These are phyloP conservation scores for Aspergillus indologenus DNA, from an alignment of 495 filamentous ascomycete species.

Conservation along the genomic window DNA sequence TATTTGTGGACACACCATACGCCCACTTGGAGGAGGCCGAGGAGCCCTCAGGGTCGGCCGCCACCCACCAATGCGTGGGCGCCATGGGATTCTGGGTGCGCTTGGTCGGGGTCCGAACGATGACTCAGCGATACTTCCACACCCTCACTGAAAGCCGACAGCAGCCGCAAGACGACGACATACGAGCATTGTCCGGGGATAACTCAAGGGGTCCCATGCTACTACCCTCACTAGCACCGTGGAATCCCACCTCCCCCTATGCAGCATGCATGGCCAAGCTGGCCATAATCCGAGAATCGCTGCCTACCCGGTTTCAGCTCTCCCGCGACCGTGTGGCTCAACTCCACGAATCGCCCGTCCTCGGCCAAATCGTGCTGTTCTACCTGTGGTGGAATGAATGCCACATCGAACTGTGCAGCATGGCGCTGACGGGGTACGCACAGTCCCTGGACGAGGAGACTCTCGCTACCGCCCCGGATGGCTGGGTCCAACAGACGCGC, in stretches of 20 bases:
- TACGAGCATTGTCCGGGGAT: no score
- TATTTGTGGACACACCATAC: not conserved
- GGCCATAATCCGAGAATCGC: not conserved
- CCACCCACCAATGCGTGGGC: not conserved
- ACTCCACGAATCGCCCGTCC: not conserved
- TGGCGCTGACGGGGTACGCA: not conserved
- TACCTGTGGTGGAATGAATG: conserved; percentile 1
- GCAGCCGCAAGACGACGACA: no score
- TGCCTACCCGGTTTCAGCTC: not conserved
- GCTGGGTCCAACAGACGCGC: not conserved
- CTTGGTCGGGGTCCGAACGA: not conserved
- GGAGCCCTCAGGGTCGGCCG: no score
- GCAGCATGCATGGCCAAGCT: not conserved
- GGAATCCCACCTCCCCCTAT: not conserved
- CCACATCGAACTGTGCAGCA: not conserved
- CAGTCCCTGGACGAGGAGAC: not conserved
- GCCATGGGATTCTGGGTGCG: not conserved
- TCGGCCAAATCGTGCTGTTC: not conserved
- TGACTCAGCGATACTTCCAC: not conserved
- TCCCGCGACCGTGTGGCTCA: not conserved
- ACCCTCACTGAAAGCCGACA: no score
- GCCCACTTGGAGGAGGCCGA: not conserved
- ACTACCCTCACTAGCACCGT: no score
- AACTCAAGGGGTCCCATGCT: no score
- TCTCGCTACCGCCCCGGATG: not conserved